Conservation (phyloP, 1,284 basidiomycete genomes). For the Mycena sp. region DNA sequence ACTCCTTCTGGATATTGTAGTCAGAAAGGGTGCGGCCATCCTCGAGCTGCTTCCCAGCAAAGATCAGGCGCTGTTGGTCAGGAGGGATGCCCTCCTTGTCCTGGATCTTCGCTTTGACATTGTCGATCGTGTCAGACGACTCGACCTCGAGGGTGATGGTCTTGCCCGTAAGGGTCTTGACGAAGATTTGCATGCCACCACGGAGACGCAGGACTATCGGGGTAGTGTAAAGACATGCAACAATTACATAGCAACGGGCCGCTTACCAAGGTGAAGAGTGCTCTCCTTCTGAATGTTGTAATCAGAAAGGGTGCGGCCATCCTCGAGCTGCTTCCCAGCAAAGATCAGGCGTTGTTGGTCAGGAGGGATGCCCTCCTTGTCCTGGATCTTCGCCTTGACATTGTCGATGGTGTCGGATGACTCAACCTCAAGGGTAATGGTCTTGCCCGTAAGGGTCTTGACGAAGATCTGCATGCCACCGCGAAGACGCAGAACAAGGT, state of each 20-base stretch:
- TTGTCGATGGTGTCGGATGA: conserved; percentile 52
- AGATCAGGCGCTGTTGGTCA: conserved; percentile 79
- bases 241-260: no score
- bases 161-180: conserved; percentile 89
- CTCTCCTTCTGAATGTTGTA: conserved; percentile 79
- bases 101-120: conserved; percentile 85
- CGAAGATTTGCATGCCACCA: conserved; percentile 90
- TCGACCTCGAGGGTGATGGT: conserved; percentile 91
- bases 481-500: conserved; percentile 54
- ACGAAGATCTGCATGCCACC: conserved; percentile 82
- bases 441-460: conserved; percentile 63
- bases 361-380: no score
- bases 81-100: conserved; percentile 79
- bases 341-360: no score
- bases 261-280: conserved; percentile 61
- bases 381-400: conserved; percentile 50
- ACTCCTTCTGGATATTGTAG: conserved; percentile 68
- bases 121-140: conserved; percentile 88
- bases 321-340: no score
- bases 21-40: conserved; percentile 76
- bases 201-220: conserved; percentile 79
- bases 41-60: conserved; percentile 80
- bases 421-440: conserved; percentile 52
- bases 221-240: no score
- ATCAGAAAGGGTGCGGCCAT: no score